Conservation (phyloP, 352 stramenopile species). For the Globisporangium abappressorium region DNA sequence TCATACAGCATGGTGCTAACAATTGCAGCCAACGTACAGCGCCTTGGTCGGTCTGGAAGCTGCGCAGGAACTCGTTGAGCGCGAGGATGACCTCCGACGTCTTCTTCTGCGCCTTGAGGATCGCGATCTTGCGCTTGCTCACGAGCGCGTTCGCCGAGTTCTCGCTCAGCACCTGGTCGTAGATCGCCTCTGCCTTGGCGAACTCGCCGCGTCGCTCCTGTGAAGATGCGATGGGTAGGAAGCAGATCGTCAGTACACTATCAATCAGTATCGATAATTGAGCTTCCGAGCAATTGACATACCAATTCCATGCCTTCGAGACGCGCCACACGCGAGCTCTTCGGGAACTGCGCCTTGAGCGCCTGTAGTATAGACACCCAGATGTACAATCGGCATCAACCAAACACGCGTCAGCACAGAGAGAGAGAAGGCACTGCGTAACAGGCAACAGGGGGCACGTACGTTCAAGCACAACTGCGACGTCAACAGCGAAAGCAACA, state of each 20-base stretch:
- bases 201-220: constrained; percentile 54
- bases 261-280: neutral
- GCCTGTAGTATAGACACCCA: constrained; percentile 17
- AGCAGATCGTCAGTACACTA: neutral
- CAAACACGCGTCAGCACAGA: neutral
- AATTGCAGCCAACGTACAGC: constrained; percentile 28
- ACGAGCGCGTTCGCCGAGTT: constrained; percentile 62
- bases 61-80: constrained; percentile 58
- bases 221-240: neutral
- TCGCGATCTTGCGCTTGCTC: constrained; percentile 61
- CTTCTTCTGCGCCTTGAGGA: constrained; percentile 65
- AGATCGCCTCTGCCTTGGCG: constrained; percentile 49
- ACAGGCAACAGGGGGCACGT: neutral
- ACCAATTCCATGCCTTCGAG: constrained; percentile 58
- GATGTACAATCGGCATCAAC: neutral
- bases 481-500: neutral
- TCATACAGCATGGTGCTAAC: neutral
- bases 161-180: constrained; percentile 51
- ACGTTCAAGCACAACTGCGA: constrained; percentile 18
- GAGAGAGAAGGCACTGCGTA: no score
- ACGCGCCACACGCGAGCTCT: constrained; percentile 52
- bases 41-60: constrained; percentile 53
- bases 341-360: constrained; percentile 55
- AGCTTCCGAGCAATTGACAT: neutral
- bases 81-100: constrained; percentile 47